A percentile compares a stretch with the other conserved stretches of the same genome.
Evolutionary conservation across 108 stramenopile species (phyloP).

Genomic region (Parietichytrium sp.): DNA sequence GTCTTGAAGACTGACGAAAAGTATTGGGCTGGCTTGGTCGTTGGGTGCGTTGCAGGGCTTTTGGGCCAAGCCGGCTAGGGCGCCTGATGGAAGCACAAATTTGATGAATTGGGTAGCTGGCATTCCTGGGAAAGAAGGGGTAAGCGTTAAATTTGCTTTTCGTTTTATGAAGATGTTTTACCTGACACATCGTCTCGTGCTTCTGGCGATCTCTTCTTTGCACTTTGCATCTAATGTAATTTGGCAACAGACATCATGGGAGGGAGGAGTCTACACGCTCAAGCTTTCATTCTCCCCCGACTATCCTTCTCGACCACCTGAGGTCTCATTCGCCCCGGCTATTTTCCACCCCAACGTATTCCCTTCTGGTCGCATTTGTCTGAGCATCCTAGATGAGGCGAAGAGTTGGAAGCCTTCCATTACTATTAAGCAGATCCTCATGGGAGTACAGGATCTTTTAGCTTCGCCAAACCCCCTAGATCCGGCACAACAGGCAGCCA

Average conservation of each 20-base stretch:
- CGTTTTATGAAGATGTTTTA: too few relatives aligned
- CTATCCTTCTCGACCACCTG: conserved; percentile 95
- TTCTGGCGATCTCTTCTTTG: too few relatives aligned
- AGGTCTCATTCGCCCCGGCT: conserved; percentile 84
- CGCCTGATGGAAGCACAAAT: conserved; percentile 80
- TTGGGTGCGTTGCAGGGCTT: too few relatives aligned
- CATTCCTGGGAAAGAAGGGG: conserved; percentile 81
- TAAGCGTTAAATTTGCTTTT: too few relatives aligned
- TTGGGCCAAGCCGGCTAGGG: conserved; percentile 78
- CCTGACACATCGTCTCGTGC: too few relatives aligned
- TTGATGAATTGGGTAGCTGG: conserved; percentile 96
- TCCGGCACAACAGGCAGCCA: not conserved
- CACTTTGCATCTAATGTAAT: too few relatives aligned
- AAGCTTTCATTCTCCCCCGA: conserved; percentile 89
- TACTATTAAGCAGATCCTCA: conserved; percentile 92
- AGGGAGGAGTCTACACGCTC: conserved; percentile 90
- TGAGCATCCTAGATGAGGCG: conserved; percentile 93
- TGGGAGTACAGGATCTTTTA: conserved; percentile 95
- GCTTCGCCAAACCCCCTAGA: conserved; percentile 69
- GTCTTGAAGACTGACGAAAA: too few relatives aligned
- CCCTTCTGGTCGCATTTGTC: conserved; percentile 89
- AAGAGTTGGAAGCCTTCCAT: conserved; percentile 98
- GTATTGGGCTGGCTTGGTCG: too few relatives aligned
- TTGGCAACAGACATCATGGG: conserved; percentile 42
- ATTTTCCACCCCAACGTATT: conserved; percentile 85